Evolutionary conservation across 2,329 filamentous ascomycete genomes (phyloP).

Genomic region (Emergomyces orientalis): DNA sequence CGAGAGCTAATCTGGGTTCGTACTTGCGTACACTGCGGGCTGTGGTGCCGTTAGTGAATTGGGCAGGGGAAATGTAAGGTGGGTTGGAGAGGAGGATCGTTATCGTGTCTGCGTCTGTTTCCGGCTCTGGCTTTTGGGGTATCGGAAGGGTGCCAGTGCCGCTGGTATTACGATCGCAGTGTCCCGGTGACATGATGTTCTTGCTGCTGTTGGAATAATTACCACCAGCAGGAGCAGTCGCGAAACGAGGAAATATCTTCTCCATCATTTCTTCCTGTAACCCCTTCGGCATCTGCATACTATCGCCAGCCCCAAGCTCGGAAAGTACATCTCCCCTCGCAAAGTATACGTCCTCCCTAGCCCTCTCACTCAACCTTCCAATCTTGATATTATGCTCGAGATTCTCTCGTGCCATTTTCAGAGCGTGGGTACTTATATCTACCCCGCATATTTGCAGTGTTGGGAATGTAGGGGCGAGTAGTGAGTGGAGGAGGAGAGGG

Average conservation of each 20-base stretch:
- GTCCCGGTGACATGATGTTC: background rate
- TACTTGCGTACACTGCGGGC: slow-evolving; percentile 66
- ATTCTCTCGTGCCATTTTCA: slow-evolving; percentile 59
- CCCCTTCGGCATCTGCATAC: background rate
- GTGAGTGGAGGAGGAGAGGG: slow-evolving; percentile 61
- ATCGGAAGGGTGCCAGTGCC: background rate
- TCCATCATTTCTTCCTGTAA: background rate
- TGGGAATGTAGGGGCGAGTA: slow-evolving; percentile 40
- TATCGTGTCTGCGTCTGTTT: background rate
- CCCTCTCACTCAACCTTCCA: slow-evolving; percentile 21
- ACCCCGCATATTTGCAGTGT: slow-evolving; percentile 53
- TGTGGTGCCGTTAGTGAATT: slow-evolving; percentile 52
- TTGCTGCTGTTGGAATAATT: background rate
- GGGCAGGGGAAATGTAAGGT: slow-evolving; percentile 68
- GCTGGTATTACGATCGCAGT: background rate
- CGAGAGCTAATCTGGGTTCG: slow-evolving; percentile 72
- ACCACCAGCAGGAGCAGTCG: background rate
- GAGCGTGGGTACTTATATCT: slow-evolving; percentile 60
- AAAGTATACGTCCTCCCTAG: slow-evolving; percentile 37
- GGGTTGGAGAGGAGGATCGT: slow-evolving; percentile 75
- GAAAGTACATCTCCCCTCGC: slow-evolving; percentile 31
- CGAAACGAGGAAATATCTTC: background rate
- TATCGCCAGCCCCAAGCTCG: background rate
- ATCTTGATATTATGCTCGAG: slow-evolving; percentile 42
- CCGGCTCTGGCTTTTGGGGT: slow-evolving; percentile 27